These are phyloP conservation scores for Rubus idaeus DNA, from an alignment of 306 rosid genomes.

Conservation along the genomic window DNA sequence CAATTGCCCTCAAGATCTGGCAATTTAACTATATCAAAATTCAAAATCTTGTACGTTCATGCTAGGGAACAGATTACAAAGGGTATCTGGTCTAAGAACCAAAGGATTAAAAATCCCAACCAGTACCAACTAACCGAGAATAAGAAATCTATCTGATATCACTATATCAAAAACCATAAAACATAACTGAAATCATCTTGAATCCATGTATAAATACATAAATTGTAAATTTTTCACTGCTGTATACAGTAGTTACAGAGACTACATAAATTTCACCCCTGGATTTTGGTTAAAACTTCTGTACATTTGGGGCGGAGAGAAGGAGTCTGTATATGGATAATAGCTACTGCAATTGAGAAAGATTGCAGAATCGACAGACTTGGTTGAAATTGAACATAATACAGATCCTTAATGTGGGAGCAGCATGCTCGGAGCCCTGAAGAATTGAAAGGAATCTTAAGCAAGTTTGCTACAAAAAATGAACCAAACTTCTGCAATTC, in stretches of 20 bases:
- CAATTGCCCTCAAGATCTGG: slow-evolving; percentile 6
- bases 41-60: slow-evolving; percentile 51
- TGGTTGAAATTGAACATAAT: slow-evolving; percentile 66
- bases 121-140: slow-evolving; percentile 38
- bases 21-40: slow-evolving; percentile 34
- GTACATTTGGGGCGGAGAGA: slow-evolving; percentile 55
- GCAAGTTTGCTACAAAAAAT: neutral
- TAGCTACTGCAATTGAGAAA: slow-evolving; percentile 85
- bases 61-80: slow-evolving; percentile 36
- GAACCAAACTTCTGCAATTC: neutral
- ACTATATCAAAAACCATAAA: slow-evolving; percentile 33
- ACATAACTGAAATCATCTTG: slow-evolving; percentile 22
- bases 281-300: slow-evolving; percentile 40
- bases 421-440: slow-evolving; percentile 47
- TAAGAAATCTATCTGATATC: slow-evolving; percentile 31
- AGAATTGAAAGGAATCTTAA: neutral
- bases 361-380: slow-evolving; percentile 73
- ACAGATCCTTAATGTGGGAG: slow-evolving; percentile 75
- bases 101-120: slow-evolving; percentile 31
- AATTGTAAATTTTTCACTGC: slow-evolving; percentile 35
- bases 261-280: slow-evolving; percentile 36
- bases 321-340: slow-evolving; percentile 70
- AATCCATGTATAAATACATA: slow-evolving; percentile 42
- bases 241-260: slow-evolving; percentile 45
- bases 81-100: slow-evolving; percentile 34